These are phyloP conservation scores for Xylaria sp. DNA, from an alignment of 2,329 filamentous ascomycete genomes.

Conservation along the genomic window DNA sequence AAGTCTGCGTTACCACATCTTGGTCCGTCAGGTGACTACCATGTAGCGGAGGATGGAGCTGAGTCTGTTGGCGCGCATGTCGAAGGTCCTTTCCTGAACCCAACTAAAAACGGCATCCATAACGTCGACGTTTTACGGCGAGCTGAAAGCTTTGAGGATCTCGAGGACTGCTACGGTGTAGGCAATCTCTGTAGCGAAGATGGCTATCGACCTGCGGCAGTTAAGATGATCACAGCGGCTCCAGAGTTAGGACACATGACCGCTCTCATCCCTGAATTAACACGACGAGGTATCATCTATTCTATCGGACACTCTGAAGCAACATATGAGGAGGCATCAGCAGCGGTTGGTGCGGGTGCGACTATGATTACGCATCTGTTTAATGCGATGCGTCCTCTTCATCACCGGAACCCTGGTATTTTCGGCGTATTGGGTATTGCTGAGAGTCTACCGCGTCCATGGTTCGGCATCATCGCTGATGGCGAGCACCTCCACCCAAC, in stretches of 20 bases:
- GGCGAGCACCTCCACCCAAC: slow-evolving; percentile 91
- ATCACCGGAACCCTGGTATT: slow-evolving; percentile 90
- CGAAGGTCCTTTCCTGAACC: slow-evolving; percentile 88
- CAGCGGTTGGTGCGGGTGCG: slow-evolving; percentile 77
- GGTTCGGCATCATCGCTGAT: slow-evolving; percentile 89
- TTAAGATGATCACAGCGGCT: slow-evolving; percentile 87
- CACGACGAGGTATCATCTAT: slow-evolving; percentile 74
- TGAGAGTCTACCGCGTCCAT: slow-evolving; percentile 71
- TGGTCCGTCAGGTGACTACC: slow-evolving; percentile 72
- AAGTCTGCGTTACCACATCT: slow-evolving; percentile 82
- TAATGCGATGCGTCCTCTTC: slow-evolving; percentile 91
- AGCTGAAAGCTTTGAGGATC: slow-evolving; percentile 71
- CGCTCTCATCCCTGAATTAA: slow-evolving; percentile 73
- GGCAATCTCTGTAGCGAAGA: slow-evolving; percentile 67
- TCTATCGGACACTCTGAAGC: slow-evolving; percentile 90
- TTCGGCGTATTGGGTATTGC: slow-evolving; percentile 84
- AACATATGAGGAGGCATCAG: slow-evolving; percentile 82
- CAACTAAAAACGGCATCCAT: slow-evolving; percentile 88
- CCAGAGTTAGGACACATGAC: slow-evolving; percentile 82
- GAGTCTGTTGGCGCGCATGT: slow-evolving; percentile 91
- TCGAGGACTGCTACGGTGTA: slow-evolving; percentile 77
- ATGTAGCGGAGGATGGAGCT: slow-evolving; percentile 74
- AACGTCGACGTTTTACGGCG: slow-evolving; percentile 76
- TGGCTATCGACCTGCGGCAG: slow-evolving; percentile 55
- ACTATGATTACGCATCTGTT: slow-evolving; percentile 94